Base-by-base conservation (phyloP, 805 yeast genomes). In the Saccharomyces mikatae region DNA sequence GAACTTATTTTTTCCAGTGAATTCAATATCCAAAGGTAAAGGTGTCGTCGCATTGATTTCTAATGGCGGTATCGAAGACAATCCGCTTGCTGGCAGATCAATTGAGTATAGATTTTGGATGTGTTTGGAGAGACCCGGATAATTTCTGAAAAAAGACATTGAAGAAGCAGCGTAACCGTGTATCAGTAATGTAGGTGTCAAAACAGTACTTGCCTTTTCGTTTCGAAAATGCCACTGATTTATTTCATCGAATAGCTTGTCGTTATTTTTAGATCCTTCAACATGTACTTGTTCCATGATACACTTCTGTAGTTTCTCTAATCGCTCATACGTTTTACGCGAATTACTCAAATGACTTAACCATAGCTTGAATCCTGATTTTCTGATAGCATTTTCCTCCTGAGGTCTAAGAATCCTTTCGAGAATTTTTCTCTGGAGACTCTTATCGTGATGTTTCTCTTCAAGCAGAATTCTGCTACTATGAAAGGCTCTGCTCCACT, bases 101-200 rank as follows among this genome's bases (percentile, higher is more conserved):
- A 87, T 73, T 0, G 89, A 83, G 65, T 84, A 89, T 32, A 87
- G 63, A 47, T 78, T 83, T 1, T 81, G 80, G 10, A 84, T 71
- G 4, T 72, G 56, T 50, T 56, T 64, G 2, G 80, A 66, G 50
- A 86, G 68, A 0, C 70, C 74, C 48, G 78, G 79, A 59, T 88
- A 80, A 64, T 88, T 92, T 57, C 85, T 80, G 63, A 84, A 80
- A 62, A 82, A 92, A 53, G 89, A 82, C 27, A 95, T 92, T 13
- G 90, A 79, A 1, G 96, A 88, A 0, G 98, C 96, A 1, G 96
- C 97, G 65, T 89, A 90, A 0, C 99, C 99, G 69, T 92, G 99
- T 4, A 94, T 71, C 58, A 92, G 69, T 1, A 94, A 58, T 4
- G 76, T 67, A 1, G 79, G 78, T 1, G 68, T 65, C 1, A 51